Conservation (phyloP, 2,329 filamentous ascomycete species). For the Clarireedia hainanense region DNA sequence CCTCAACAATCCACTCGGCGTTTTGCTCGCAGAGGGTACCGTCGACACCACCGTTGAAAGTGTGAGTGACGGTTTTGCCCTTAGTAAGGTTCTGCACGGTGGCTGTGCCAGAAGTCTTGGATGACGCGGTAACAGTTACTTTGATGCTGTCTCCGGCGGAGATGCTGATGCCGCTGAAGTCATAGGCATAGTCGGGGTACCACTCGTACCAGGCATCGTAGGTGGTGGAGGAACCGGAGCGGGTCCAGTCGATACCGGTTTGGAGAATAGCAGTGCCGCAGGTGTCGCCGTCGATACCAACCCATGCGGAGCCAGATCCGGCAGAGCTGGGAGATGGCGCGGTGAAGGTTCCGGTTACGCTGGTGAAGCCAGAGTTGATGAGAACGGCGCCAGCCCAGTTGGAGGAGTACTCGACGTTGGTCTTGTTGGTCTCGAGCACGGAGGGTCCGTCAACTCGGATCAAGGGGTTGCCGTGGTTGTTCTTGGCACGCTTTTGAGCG, state of each 20-base stretch:
- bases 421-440: slow-evolving; percentile 30
- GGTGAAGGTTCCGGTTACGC: slow-evolving; percentile 45
- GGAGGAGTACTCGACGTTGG: slow-evolving; percentile 40
- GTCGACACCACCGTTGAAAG: slow-evolving; percentile 29
- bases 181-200: slow-evolving; percentile 48
- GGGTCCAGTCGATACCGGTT: slow-evolving; percentile 48
- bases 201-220: slow-evolving; percentile 56
- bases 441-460: slow-evolving; percentile 28
- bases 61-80: slow-evolving; percentile 37
- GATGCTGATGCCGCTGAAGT: slow-evolving; percentile 40
- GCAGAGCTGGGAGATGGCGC: slow-evolving; percentile 42
- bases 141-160: slow-evolving; percentile 38
- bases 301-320: slow-evolving; percentile 37
- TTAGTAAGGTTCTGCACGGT: slow-evolving; percentile 39
- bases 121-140: slow-evolving; percentile 32
- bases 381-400: slow-evolving; percentile 56
- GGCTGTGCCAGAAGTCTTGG: slow-evolving; percentile 35
- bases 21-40: slow-evolving; percentile 37
- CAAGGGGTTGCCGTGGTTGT: slow-evolving; percentile 24
- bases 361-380: slow-evolving; percentile 40
- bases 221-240: slow-evolving; percentile 33
- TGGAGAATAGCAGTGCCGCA: slow-evolving; percentile 47
- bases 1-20: slow-evolving; percentile 46
- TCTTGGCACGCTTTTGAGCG: slow-evolving; percentile 17
- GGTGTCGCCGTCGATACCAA: slow-evolving; percentile 54